Percentiles rank a stretch among this genome's conserved stretches.
These are phyloP conservation scores for Cyanodermella asteris DNA, from an alignment of 2,329 filamentous ascomycete species.

Conservation along the genomic window DNA sequence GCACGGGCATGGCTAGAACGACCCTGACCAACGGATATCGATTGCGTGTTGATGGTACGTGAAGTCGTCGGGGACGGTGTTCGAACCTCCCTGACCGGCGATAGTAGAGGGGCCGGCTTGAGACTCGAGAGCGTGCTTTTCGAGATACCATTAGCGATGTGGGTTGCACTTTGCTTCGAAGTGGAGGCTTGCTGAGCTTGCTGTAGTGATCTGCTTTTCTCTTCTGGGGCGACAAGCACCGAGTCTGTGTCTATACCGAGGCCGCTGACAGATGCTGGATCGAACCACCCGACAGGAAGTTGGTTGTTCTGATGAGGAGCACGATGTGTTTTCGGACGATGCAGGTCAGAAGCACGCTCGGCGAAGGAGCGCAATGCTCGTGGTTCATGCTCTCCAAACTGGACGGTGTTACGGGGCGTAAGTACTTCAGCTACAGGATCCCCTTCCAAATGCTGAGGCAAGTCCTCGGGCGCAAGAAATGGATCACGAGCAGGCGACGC, in stretches of 20 bases:
- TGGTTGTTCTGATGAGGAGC: no score
- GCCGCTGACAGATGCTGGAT: not conserved
- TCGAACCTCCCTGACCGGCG: constrained; percentile 8
- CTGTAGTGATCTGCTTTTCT: constrained; percentile 1
- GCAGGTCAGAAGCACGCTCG: no score
- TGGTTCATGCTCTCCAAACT: constrained; percentile 7
- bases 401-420: constrained; percentile 1
- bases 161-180: not conserved
- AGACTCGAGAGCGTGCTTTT: not conserved
- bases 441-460: constrained; percentile 2
- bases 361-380: no score
- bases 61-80: constrained; percentile 6
- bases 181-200: not conserved
- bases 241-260: not conserved
- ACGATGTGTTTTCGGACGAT: no score
- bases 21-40: no score
- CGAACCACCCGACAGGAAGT: no score
- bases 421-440: constrained; percentile 2
- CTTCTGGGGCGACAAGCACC: constrained; percentile 1
- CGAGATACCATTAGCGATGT: not conserved
- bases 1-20: no score
- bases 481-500: not conserved
- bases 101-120: constrained; percentile 5
- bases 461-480: constrained; percentile 1
- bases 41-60: not conserved